Conservation (phyloP, 208 protist genomes). For the Leishmania tarentolae region DNA sequence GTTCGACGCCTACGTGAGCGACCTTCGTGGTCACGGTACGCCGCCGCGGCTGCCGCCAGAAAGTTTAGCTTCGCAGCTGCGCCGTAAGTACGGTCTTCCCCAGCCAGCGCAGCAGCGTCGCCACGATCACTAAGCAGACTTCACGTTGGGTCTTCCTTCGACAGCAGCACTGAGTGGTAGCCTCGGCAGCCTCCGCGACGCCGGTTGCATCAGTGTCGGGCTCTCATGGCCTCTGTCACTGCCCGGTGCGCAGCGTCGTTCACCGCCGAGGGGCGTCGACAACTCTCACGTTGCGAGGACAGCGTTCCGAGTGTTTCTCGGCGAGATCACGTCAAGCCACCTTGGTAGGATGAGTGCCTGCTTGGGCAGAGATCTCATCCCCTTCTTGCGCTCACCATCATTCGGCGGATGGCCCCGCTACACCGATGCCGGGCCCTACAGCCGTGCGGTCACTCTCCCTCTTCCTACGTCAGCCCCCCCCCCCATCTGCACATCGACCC, state of each 20-base stretch:
- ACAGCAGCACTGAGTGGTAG: neutral
- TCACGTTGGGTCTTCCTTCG: neutral
- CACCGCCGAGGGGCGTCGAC: neutral
- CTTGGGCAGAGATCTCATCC: neutral
- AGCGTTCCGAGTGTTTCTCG: neutral
- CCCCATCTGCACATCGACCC: neutral
- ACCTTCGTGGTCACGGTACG: neutral
- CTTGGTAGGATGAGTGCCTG: neutral
- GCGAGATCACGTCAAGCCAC: neutral
- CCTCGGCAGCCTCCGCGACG: neutral
- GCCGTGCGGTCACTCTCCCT: neutral
- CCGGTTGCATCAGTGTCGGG: neutral
- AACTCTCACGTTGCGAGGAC: neutral
- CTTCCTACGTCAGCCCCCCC: neutral
- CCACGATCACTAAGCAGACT: neutral
- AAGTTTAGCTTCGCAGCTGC: slow-evolving; percentile 26
- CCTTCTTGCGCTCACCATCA: neutral
- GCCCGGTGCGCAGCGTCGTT: neutral
- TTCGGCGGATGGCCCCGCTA: neutral
- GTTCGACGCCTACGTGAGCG: no score
- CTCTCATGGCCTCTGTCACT: neutral
- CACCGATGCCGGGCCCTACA: neutral
- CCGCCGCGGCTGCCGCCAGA: slow-evolving; percentile 19
- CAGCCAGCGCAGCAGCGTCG: neutral
- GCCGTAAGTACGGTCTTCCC: slow-evolving; percentile 26